Evolutionary conservation across 2,329 filamentous ascomycete species (phyloP).

Genomic region (Phialocephala subalpina): DNA sequence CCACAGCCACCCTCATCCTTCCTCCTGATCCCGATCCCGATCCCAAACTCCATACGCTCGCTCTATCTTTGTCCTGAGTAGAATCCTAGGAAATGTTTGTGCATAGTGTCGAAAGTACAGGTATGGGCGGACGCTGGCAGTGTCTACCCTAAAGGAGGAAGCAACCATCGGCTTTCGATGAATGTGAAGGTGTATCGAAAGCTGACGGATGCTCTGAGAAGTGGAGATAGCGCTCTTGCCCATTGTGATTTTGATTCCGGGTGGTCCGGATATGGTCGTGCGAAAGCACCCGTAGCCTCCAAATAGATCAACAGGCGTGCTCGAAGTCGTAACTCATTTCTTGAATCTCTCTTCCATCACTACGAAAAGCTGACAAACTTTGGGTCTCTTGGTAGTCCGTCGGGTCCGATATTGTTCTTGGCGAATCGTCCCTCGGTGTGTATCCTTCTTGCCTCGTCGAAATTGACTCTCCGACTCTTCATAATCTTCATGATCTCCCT

Average conservation of each 20-base stretch:
- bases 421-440: slow-evolving; percentile 88
- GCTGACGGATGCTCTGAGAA: background rate
- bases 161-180: background rate
- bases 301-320: background rate
- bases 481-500: slow-evolving; percentile 87
- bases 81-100: slow-evolving; percentile 16
- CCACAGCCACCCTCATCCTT: slow-evolving; percentile 1
- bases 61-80: slow-evolving; percentile 11
- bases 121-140: background rate
- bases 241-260: background rate
- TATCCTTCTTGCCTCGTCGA: slow-evolving; percentile 88
- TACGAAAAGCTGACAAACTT: slow-evolving; percentile 88
- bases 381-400: slow-evolving; percentile 87
- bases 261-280: background rate
- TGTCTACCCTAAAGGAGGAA: background rate
- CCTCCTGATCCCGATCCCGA: slow-evolving; percentile 2
- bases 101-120: background rate
- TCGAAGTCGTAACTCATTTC: background rate
- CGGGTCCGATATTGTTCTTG: slow-evolving; percentile 86
- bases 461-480: slow-evolving; percentile 82
- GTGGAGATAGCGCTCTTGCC: background rate
- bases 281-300: background rate
- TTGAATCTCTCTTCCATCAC: background rate
- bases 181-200: background rate
- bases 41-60: slow-evolving; percentile 14